These are phyloP conservation scores for Acrocalymma vagum DNA, from an alignment of 2,329 filamentous ascomycete species.

Conservation along the genomic window DNA sequence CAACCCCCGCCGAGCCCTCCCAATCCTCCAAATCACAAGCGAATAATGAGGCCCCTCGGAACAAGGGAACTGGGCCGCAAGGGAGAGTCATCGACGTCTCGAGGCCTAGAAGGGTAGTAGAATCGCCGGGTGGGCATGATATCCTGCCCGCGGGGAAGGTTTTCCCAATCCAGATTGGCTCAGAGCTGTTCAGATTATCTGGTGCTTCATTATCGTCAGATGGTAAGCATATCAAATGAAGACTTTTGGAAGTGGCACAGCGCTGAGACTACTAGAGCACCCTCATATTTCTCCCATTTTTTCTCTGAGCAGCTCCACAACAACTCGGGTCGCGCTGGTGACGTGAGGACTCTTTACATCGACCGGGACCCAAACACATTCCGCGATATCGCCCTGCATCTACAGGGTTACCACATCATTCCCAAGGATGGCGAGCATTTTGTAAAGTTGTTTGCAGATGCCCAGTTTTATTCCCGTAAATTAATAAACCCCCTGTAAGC, in stretches of 20 bases:
- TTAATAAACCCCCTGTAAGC: conserved; percentile 14
- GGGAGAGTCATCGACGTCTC: conserved; percentile 44
- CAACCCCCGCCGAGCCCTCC: conserved; percentile 22
- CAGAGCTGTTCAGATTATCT: conserved; percentile 72
- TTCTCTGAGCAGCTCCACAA: conserved; percentile 82
- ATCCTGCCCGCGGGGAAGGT: conserved; percentile 75
- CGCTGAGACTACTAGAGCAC: conserved; percentile 73
- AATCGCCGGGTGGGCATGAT: conserved; percentile 31
- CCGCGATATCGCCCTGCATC: conserved; percentile 84
- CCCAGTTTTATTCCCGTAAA: conserved; percentile 89
- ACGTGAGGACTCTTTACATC: conserved; percentile 86
- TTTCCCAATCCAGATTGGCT: conserved; percentile 75
- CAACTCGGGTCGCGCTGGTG: conserved; percentile 66
- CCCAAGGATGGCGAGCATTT: conserved; percentile 87
- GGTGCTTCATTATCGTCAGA: conserved; percentile 76
- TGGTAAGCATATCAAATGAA: conserved; percentile 60
- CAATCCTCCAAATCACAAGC: conserved; percentile 16
- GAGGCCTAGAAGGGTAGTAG: conserved; percentile 36
- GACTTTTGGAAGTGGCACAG: conserved; percentile 9
- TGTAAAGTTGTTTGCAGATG: conserved; percentile 91
- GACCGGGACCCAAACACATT: conserved; percentile 93
- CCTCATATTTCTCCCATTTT: conserved; percentile 95
- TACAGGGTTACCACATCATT: conserved; percentile 88
- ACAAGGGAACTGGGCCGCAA: conserved; percentile 43
- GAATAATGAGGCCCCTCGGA: conserved; percentile 26